Evolutionary conservation across 805 yeast genomes (phyloP).

Genomic region (Candida awuae): DNA sequence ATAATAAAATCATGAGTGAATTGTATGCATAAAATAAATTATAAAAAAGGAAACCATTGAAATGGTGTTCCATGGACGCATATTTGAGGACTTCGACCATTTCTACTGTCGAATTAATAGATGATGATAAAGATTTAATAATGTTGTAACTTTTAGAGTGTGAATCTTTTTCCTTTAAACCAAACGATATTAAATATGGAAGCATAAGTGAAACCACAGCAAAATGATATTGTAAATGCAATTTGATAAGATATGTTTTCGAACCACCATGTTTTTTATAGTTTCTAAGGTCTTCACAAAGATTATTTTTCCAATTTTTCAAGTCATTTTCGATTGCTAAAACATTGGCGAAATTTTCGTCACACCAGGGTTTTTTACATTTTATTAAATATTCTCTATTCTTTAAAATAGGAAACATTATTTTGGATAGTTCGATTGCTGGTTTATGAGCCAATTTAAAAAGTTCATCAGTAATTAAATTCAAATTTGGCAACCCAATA

Average conservation of each 20-base stretch:
- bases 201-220: conserved; percentile 26
- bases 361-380: conserved; percentile 25
- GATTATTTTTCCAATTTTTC: conserved; percentile 19
- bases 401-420: conserved; percentile 26
- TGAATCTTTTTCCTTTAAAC: conserved; percentile 19
- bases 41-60: conserved; percentile 29
- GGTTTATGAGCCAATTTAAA: conserved; percentile 17
- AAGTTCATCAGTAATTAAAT: conserved; percentile 12
- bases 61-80: conserved; percentile 10
- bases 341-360: conserved; percentile 27
- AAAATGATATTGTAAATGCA: conserved; percentile 27
- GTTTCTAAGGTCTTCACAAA: conserved; percentile 13
- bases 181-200: conserved; percentile 29
- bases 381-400: conserved; percentile 24
- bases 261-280: conserved; percentile 11
- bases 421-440: conserved; percentile 23
- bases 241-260: conserved; percentile 27
- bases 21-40: conserved; percentile 33
- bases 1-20: conserved; percentile 28
- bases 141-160: conserved; percentile 23
- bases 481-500: conserved; percentile 24
- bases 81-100: conserved; percentile 22
- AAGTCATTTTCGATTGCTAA: conserved; percentile 24
- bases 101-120: conserved; percentile 27
- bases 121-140: conserved; percentile 24